Percentiles rank a stretch among this genome's conserved stretches.
Evolutionary conservation across 192 early-diverging fungal species (phyloP).

Genomic region (Coemansia sp.): DNA sequence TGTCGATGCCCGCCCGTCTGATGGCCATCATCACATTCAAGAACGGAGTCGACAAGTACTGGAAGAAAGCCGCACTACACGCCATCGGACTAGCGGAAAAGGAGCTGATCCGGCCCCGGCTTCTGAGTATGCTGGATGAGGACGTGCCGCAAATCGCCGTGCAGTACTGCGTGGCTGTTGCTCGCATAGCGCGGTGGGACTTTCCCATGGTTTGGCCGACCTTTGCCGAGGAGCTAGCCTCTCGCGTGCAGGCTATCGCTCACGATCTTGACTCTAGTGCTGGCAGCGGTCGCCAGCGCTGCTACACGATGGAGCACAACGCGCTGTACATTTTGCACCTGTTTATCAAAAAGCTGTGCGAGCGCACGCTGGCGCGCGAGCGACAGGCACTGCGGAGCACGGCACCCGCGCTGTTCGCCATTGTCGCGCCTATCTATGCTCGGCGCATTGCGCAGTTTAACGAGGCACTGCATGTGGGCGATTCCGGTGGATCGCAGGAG

Average conservation of each 20-base stretch:
- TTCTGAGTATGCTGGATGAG: conserved; percentile 69
- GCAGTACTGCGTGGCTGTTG: conserved; percentile 72
- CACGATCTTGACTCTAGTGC: neutral
- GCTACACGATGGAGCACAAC: conserved; percentile 59
- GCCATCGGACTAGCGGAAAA: conserved; percentile 69
- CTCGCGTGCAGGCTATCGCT: conserved; percentile 14
- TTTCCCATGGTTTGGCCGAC: conserved; percentile 84
- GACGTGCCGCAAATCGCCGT: conserved; percentile 65
- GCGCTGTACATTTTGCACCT: conserved; percentile 71
- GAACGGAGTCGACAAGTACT: conserved; percentile 89
- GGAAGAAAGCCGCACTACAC: conserved; percentile 64
- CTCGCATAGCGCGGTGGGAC: conserved; percentile 84
- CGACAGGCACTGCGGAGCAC: conserved; percentile 58
- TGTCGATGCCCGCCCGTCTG: conserved; percentile 66
- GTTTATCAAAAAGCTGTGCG: conserved; percentile 72
- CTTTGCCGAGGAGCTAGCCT: conserved; percentile 34
- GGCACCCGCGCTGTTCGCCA: conserved; percentile 70
- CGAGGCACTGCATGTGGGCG: conserved; percentile 26
- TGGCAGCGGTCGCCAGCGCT: neutral
- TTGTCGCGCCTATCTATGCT: conserved; percentile 66
- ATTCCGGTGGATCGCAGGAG: conserved; percentile 26
- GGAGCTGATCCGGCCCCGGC: conserved; percentile 60
- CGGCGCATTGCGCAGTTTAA: conserved; percentile 59
- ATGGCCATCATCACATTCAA: conserved; percentile 81
- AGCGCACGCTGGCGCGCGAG: conserved; percentile 62